phyloP scores from a whole-genome alignment of 495 filamentous ascomycete species.

The Daldinia vernicosa region DNA sequence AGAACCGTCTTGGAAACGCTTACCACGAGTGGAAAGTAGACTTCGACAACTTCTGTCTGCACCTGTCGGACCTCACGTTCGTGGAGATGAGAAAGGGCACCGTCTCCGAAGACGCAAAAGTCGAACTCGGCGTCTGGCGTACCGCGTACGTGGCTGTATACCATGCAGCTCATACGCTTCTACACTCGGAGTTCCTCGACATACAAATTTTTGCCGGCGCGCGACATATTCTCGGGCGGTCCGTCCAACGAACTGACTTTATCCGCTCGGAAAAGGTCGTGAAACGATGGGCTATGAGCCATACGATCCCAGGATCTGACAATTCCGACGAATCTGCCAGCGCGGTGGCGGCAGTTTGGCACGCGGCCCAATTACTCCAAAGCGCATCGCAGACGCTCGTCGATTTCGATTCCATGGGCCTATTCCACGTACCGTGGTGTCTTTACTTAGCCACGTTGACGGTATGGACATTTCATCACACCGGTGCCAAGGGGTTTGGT shows the following conservation, averaged over 20 bases:
- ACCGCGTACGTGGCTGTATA: slow-evolving; percentile 58
- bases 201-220: slow-evolving; percentile 66
- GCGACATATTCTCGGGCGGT: slow-evolving; percentile 59
- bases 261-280: slow-evolving; percentile 55
- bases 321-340: slow-evolving; percentile 19
- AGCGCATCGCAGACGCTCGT: slow-evolving; percentile 57
- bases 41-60: slow-evolving; percentile 57
- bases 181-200: slow-evolving; percentile 63
- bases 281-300: slow-evolving; percentile 51
- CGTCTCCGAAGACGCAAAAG: slow-evolving; percentile 34
- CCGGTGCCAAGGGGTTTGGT: slow-evolving; percentile 19
- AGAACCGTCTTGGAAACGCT: slow-evolving; percentile 56
- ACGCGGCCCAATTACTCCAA: slow-evolving; percentile 58
- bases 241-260: slow-evolving; percentile 56
- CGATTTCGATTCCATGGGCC: slow-evolving; percentile 60
- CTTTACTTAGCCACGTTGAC: slow-evolving; percentile 64
- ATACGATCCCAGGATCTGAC: neutral
- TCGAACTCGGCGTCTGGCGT: slow-evolving; percentile 53
- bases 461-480: slow-evolving; percentile 61
- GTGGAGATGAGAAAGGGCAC: slow-evolving; percentile 33
- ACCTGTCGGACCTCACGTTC: slow-evolving; percentile 46
- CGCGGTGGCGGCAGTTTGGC: slow-evolving; percentile 53
- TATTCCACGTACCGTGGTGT: slow-evolving; percentile 67
- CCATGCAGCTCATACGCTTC: slow-evolving; percentile 59
- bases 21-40: slow-evolving; percentile 65